phyloP scores from a whole-genome alignment of 1,139 yeast species.

The Yamadazyma membranifaciens region DNA sequence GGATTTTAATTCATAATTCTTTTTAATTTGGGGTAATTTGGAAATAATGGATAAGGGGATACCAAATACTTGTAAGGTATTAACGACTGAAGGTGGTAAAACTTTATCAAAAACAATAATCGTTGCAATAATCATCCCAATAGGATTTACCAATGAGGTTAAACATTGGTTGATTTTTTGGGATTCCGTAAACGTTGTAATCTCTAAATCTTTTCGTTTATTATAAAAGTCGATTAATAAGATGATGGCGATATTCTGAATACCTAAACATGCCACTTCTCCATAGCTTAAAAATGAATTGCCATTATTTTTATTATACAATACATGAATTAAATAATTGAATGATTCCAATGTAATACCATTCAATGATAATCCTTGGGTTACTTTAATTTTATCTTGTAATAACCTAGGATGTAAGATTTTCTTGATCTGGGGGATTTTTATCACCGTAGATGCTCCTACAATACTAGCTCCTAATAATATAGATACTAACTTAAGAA shows the following conservation, averaged over 20 bases:
- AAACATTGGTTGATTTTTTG: slow-evolving; percentile 21
- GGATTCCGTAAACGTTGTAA: slow-evolving; percentile 15
- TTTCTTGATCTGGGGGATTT: slow-evolving; percentile 44
- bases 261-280: slow-evolving; percentile 39
- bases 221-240: slow-evolving; percentile 38
- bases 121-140: slow-evolving; percentile 27
- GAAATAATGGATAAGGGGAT: slow-evolving; percentile 55
- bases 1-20: slow-evolving; percentile 46
- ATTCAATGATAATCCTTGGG: slow-evolving; percentile 38
- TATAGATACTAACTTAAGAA: slow-evolving; percentile 34
- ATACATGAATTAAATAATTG: slow-evolving; percentile 40
- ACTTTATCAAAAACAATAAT: slow-evolving; percentile 30
- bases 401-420: slow-evolving; percentile 30
- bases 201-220: slow-evolving; percentile 15
- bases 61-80: slow-evolving; percentile 45
- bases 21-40: slow-evolving; percentile 55
- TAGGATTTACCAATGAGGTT: slow-evolving; percentile 25
- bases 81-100: slow-evolving; percentile 31
- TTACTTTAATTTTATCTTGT: slow-evolving; percentile 29
- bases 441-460: slow-evolving; percentile 40
- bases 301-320: slow-evolving; percentile 36
- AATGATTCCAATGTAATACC: slow-evolving; percentile 39
- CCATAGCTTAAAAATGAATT: slow-evolving; percentile 43
- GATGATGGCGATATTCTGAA: slow-evolving; percentile 40
- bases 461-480: slow-evolving; percentile 37